A percentile compares a stretch with the other conserved stretches of the same genome.
Conservation (phyloP, 768 basidiomycete species). For the Amanita polypyramis region DNA sequence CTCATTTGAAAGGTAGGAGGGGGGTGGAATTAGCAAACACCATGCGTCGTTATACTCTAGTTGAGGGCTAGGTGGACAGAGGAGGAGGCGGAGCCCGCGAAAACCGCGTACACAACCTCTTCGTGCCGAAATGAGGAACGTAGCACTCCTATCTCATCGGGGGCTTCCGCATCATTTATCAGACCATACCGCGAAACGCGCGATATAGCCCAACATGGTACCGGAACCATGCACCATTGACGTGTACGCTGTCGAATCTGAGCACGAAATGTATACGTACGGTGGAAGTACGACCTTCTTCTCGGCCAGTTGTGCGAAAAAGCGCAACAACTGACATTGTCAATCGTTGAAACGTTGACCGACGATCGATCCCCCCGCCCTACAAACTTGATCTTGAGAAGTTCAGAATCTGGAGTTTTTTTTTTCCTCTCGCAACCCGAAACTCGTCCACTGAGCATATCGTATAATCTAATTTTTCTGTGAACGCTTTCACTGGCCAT, state of each 20-base stretch:
- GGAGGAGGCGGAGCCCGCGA: background rate
- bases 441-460: background rate
- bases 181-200: background rate
- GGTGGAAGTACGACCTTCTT: background rate
- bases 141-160: background rate
- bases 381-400: slow-evolving; percentile 4
- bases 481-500: background rate
- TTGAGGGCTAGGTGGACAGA: background rate
- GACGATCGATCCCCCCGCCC: slow-evolving; percentile 4
- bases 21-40: background rate
- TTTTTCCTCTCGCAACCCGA: background rate
- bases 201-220: background rate
- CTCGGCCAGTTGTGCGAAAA: background rate
- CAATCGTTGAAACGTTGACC: slow-evolving; percentile 2
- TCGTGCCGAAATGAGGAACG: background rate
- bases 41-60: no score
- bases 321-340: background rate
- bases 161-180: background rate
- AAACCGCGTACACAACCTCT: background rate
- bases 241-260: slow-evolving; percentile 1
- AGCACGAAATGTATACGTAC: background rate
- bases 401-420: background rate
- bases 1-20: background rate
- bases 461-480: background rate
- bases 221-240: background rate